Percentiles rank a stretch among this genome's conserved stretches.
Evolutionary conservation across 257 asterid genomes (phyloP).

Genomic region (Mentha longifolia): DNA sequence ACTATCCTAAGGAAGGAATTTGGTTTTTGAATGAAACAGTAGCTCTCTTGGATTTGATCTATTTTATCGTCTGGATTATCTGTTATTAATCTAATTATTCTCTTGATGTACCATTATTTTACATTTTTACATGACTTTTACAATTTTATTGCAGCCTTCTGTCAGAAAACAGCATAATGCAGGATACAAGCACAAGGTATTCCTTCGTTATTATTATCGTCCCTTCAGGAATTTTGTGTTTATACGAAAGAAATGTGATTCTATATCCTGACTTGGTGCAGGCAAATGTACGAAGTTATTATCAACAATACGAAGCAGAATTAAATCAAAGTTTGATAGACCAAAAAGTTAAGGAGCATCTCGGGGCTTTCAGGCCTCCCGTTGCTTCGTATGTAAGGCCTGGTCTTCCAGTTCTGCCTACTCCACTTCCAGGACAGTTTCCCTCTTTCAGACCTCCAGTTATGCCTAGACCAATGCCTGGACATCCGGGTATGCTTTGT

Average conservation of each 20-base stretch:
- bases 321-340: constrained; percentile 91
- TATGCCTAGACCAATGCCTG: constrained; percentile 81
- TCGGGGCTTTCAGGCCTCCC: constrained; percentile 85
- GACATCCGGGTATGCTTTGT: constrained; percentile 58
- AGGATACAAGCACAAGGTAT: constrained; percentile 98
- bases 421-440: constrained; percentile 65
- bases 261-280: constrained; percentile 36
- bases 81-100: background rate
- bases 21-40: background rate
- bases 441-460: constrained; percentile 69
- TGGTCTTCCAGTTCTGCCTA: constrained; percentile 62
- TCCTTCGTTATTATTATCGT: background rate
- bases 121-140: background rate
- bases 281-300: constrained; percentile 91
- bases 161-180: constrained; percentile 96
- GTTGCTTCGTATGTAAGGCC: constrained; percentile 77
- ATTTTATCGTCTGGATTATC: too few species aligned
- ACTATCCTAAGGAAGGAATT: background rate
- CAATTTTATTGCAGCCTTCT: constrained; percentile 76
- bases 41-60: too few species aligned
- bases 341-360: constrained; percentile 94
- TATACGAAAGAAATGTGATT: constrained; percentile 6
- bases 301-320: constrained; percentile 97
- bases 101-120: background rate
- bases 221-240: constrained; percentile 1